Evolutionary conservation across 306 rosid species (phyloP), one percentile per base, ranked within the genome.

Genomic region (Dicorynia guianensis): DNA sequence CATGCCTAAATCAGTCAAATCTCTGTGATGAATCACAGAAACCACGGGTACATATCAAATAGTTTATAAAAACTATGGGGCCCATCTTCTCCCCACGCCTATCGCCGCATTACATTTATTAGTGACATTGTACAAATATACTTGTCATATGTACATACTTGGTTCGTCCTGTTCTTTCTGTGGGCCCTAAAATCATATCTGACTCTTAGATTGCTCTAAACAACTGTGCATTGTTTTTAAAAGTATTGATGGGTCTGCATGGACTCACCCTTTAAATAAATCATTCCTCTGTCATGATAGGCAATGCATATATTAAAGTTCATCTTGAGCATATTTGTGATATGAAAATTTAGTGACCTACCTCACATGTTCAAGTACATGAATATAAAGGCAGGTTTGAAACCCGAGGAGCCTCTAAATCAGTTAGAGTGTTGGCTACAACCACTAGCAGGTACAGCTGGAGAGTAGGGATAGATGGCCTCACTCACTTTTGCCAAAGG

Each of bases 341-440:
- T 14, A 55, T 64, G 67, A 25, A 25, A 25, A 25, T 25, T 25
- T 25, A 25, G 63, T 62, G 65, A 69, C 18, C 69, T 67, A 58
- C 46, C 44, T 74, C 70, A 82, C 83, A 77, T 46, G 62, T 59
- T 67, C 49, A 58, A 52, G 69, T 40, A 63, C 61, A 53, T 74
- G 79, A 60, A 64, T 79, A 44, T 67, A 84, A 79, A 76, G 80
- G 80, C 63, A 69, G 79, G 74, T 53, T 70, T 86, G 76, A 70
- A 80, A 76, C 66, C 61, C 80, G 64, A 72, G 83, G 63, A 67
- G 72, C 7, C 68, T 72, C 77, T 53, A 25, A 25, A 25, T 25
- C 20, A 62, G 82, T 76, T 65, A 78, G 82, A 67, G 87, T 69
- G 72, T 59, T 57, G 70, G 69, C 64, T 42, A 36, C 55, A 54